These are phyloP conservation scores for Flueggea neowawraea DNA, from an alignment of 441 rosid species.

Conservation along the genomic window DNA sequence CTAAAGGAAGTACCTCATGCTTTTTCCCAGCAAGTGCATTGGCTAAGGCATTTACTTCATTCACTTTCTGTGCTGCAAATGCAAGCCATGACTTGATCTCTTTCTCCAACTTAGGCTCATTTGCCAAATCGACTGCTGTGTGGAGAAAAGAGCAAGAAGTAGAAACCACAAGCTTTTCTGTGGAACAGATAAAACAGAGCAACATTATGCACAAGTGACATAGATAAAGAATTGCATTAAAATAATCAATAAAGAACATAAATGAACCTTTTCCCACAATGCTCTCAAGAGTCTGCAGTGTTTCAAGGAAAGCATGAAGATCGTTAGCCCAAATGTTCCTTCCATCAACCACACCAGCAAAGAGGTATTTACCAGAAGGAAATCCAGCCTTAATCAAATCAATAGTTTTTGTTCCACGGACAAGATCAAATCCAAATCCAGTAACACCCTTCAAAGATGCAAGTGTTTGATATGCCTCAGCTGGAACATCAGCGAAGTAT, in stretches of 20 bases:
- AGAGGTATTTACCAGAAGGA: slow-evolving; percentile 85
- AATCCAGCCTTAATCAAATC: slow-evolving; percentile 75
- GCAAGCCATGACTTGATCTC: slow-evolving; percentile 98
- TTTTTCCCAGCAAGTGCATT: slow-evolving; percentile 75
- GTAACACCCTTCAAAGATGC: slow-evolving; percentile 86
- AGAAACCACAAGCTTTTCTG: slow-evolving; percentile 92
- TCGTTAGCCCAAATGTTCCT: slow-evolving; percentile 99
- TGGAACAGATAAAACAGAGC: slow-evolving; percentile 9
- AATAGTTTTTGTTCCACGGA: slow-evolving; percentile 81
- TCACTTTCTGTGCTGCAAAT: slow-evolving; percentile 93
- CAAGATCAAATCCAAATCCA: slow-evolving; percentile 85
- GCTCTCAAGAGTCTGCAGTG: slow-evolving; percentile 58
- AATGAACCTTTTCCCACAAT: slow-evolving; percentile 84
- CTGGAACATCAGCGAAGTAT: slow-evolving; percentile 86
- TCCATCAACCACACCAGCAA: slow-evolving; percentile 98
- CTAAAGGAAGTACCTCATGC: slow-evolving; percentile 57
- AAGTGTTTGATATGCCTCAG: slow-evolving; percentile 77
- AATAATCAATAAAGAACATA: background rate
- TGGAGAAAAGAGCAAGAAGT: slow-evolving; percentile 97
- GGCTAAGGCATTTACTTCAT: slow-evolving; percentile 91
- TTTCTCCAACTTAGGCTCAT: slow-evolving; percentile 79
- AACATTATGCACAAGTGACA: background rate
- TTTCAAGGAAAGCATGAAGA: slow-evolving; percentile 62
- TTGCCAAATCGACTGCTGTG: slow-evolving; percentile 90
- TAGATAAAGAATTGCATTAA: background rate